Evolutionary conservation across 495 filamentous ascomycete species (phyloP), one percentile per base, ranked within the genome.

Genomic region (Aspergillus haitiensis): DNA sequence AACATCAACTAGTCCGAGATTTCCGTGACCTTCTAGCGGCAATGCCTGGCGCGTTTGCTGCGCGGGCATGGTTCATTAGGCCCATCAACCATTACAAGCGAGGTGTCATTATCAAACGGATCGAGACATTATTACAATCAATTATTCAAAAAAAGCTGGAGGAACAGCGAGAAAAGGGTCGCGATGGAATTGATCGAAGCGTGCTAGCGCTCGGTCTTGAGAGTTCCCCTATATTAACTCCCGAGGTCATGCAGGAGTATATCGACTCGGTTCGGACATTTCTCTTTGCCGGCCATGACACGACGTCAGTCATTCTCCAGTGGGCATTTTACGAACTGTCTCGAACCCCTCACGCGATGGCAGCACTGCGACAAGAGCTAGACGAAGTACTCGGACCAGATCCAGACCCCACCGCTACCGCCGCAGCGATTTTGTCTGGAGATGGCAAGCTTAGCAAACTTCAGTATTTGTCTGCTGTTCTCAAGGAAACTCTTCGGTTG

Each of bases 311-410:
- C 31, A 56, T 71, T 0, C 44, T 80, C 13, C 63, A 69, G 52
- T 72, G 70, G 64, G 58, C 65, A 1, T 75, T 79, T 49, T 80
- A 84, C 64, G 71, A 82, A 48, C 75, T 88, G 12, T 74, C 75
- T 0, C 66, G 71, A 1, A 70, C 80, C 11, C 82, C 81, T 0
- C 57, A 60, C 0, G 75, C 67, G 3, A 66, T 81, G 11, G 16
- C 63, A 31, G 67, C 68, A 0, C 51, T 85, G 0, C 68, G 71
- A 4, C 67, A 40, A 13, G 83, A 85, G 58, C 75, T 82, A 9
- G 76, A 85, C 55, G 50, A 66, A 2, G 46, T 69, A 33, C 72
- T 74, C 32, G 69, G 70, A 7, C 18, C 67, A 0, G 68, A 77
- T 31, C 40, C 68, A 0, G 6, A 57, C 7, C 42, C 67, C 8